These are phyloP conservation scores for Chrysoporthe puriensis DNA, from an alignment of 2,329 filamentous ascomycete genomes.

Conservation along the genomic window DNA sequence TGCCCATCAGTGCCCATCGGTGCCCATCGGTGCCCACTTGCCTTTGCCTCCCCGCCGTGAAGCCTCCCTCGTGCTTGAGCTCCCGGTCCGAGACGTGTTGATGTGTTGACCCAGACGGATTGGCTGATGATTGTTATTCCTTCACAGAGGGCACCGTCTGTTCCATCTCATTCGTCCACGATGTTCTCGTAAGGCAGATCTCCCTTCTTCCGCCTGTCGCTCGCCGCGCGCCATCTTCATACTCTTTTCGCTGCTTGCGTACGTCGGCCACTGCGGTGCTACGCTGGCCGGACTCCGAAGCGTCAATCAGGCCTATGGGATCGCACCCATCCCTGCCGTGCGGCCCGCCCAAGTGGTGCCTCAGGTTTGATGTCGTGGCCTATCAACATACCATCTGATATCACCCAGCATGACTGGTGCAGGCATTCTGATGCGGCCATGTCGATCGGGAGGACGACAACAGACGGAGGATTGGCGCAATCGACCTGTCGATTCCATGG, in stretches of 20 bases:
- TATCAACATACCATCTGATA: constrained; percentile 10
- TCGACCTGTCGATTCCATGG: constrained; percentile 2
- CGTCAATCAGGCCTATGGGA: constrained; percentile 26
- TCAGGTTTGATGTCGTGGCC: constrained; percentile 2
- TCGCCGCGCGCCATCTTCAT: constrained; percentile 28
- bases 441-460: constrained; percentile 7
- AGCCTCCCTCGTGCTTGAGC: neutral
- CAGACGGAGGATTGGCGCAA: neutral
- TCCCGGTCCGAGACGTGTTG: constrained; percentile 28
- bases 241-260: constrained; percentile 25
- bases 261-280: constrained; percentile 20
- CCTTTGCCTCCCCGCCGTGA: constrained; percentile 6
- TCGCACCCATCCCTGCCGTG: constrained; percentile 16
- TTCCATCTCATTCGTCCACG: constrained; percentile 83
- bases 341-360: constrained; percentile 16
- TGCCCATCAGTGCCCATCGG: constrained; percentile 4
- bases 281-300: constrained; percentile 18
- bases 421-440: constrained; percentile 13
- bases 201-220: constrained; percentile 30
- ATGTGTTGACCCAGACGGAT: constrained; percentile 42
- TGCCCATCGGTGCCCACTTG: neutral
- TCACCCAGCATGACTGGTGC: constrained; percentile 16
- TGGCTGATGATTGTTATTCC: constrained; percentile 43
- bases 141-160: constrained; percentile 77
- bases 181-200: constrained; percentile 70